A percentile compares a stretch with the other conserved stretches of the same genome.
These are phyloP conservation scores for Haberlea rhodopensis DNA, from an alignment of 257 asterid species.

Conservation along the genomic window DNA sequence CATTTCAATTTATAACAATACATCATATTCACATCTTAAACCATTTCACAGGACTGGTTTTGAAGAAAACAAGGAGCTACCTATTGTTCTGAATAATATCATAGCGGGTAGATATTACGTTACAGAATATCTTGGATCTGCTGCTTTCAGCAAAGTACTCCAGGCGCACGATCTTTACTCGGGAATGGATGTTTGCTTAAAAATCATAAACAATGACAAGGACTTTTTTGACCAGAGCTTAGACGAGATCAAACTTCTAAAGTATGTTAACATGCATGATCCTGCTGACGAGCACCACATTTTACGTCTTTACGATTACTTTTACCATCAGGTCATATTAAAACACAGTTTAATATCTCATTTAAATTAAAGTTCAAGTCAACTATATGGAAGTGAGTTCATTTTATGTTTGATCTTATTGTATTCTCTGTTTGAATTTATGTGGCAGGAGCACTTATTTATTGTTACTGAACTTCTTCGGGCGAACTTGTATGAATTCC, in stretches of 20 bases:
- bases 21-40: slow-evolving; percentile 48
- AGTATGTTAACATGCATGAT: slow-evolving; percentile 81
- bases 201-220: slow-evolving; percentile 88
- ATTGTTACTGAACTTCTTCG: slow-evolving; percentile 88
- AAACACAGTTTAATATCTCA: neutral
- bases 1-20: slow-evolving; percentile 48
- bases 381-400: no score
- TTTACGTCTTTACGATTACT: slow-evolving; percentile 84
- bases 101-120: slow-evolving; percentile 72
- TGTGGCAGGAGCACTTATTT: slow-evolving; percentile 75
- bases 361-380: neutral
- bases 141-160: slow-evolving; percentile 87
- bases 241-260: slow-evolving; percentile 87
- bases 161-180: slow-evolving; percentile 76
- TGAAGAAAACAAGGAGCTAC: slow-evolving; percentile 83
- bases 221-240: slow-evolving; percentile 90
- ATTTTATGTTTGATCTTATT: neutral
- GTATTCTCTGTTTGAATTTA: neutral
- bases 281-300: slow-evolving; percentile 77
- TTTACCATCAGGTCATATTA: slow-evolving; percentile 72
- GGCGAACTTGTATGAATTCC: slow-evolving; percentile 87
- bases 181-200: slow-evolving; percentile 81
- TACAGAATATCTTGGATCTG: slow-evolving; percentile 78
- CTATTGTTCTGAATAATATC: slow-evolving; percentile 60
- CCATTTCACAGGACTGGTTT: slow-evolving; percentile 84